A percentile compares a stretch with the other conserved stretches of the same genome.
Conservation (phyloP, 305 asterid genomes). For the Solanum hybrid region DNA sequence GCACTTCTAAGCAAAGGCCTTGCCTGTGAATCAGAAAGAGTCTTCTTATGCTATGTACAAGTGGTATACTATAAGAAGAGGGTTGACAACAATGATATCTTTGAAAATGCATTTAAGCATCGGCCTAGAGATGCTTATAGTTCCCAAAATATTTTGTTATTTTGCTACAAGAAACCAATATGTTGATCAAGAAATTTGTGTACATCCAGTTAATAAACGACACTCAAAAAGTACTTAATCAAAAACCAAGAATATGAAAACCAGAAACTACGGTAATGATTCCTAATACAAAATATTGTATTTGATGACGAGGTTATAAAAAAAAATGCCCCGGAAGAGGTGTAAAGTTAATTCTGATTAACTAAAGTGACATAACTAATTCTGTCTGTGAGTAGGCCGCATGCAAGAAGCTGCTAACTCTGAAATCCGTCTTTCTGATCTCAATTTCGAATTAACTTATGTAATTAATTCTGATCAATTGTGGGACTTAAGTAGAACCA, state of each 20-base stretch:
- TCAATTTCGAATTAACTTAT: neutral
- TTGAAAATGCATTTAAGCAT: neutral
- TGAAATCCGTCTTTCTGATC: neutral
- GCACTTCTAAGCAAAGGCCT: slow-evolving; percentile 15
- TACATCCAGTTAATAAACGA: neutral
- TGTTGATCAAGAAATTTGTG: neutral
- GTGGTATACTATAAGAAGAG: neutral
- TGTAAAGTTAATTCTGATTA: neutral
- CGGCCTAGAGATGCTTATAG: neutral
- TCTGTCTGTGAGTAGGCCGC: neutral
- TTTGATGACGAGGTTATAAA: neutral
- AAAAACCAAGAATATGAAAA: neutral
- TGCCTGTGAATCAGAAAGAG: slow-evolving; percentile 7
- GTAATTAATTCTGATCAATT: neutral
- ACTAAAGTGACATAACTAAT: neutral
- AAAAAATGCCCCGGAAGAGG: neutral
- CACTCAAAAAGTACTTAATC: neutral
- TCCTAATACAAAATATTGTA: neutral
- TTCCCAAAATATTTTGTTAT: neutral
- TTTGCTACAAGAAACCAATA: neutral
- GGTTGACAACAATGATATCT: neutral
- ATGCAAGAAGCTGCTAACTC: neutral
- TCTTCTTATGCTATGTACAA: neutral
- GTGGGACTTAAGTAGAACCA: neutral
- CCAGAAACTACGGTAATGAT: neutral